Conservation (phyloP, 2,329 filamentous ascomycete genomes). For the Trichoderma citrinoviride region DNA sequence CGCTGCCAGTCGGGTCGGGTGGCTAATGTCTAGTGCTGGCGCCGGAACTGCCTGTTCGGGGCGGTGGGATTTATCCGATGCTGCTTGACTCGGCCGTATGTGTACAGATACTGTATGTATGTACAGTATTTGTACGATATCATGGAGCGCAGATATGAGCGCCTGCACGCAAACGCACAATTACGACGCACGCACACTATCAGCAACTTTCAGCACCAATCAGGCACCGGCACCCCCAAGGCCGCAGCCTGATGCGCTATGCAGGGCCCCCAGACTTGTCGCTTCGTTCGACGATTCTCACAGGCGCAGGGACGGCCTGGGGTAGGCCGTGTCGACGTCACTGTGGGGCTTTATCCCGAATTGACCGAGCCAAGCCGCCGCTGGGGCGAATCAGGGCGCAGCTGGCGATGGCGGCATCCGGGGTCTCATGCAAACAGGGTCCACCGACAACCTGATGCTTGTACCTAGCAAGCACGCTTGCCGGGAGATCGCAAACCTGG, state of each 20-base stretch:
- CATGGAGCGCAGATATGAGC: too few relatives aligned
- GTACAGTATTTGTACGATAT: too few relatives aligned
- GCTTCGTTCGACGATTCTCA: not conserved
- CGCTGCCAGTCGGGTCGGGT: not conserved
- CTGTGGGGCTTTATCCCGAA: not conserved
- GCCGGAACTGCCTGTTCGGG: not conserved
- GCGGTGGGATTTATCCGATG: not conserved
- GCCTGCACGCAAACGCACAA: too few relatives aligned
- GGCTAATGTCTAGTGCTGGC: not conserved
- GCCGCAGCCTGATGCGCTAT: not conserved
- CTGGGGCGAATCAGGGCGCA: not conserved
- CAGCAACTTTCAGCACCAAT: too few relatives aligned
- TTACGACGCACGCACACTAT: too few relatives aligned
- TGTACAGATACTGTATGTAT: not conserved
- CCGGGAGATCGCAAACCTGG: too few relatives aligned
- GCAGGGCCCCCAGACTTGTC: slow-evolving; percentile 14
- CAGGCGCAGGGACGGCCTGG: not conserved
- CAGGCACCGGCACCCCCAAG: not conserved
- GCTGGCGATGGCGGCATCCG: not conserved
- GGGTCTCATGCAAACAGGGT: not conserved
- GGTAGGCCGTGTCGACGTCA: slow-evolving; percentile 16
- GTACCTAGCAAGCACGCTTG: not conserved
- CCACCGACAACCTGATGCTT: too few relatives aligned
- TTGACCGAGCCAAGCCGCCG: slow-evolving; percentile 19
- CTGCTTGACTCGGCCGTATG: not conserved